A percentile compares a stretch with the other conserved stretches of the same genome.
Evolutionary conservation across 116 monocot genomes (phyloP).

Genomic region (Dioscorea cayenensis): DNA sequence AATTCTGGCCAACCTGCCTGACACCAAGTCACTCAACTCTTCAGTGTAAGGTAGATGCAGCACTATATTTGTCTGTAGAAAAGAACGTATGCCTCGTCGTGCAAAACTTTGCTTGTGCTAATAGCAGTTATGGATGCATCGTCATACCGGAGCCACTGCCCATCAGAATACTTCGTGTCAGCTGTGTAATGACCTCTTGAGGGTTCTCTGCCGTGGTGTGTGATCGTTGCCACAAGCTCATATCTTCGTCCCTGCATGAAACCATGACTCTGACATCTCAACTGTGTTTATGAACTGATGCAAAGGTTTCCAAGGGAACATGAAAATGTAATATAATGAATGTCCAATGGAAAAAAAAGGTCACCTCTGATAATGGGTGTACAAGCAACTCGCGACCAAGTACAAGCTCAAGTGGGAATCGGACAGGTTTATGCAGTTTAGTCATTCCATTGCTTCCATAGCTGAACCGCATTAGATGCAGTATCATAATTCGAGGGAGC

Average conservation of each 20-base stretch:
- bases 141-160: slow-evolving; percentile 38
- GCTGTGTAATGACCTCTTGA: slow-evolving; percentile 43
- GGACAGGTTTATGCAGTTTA: slow-evolving; percentile 79
- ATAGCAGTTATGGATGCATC: slow-evolving; percentile 27
- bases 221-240: slow-evolving; percentile 45
- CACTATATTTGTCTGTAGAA: slow-evolving; percentile 37
- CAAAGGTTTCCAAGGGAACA: too few relatives aligned
- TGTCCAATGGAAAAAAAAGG: neutral
- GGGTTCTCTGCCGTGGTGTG: slow-evolving; percentile 43
- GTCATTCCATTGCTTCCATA: slow-evolving; percentile 80
- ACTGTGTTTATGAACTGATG: too few relatives aligned
- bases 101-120: slow-evolving; percentile 20
- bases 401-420: slow-evolving; percentile 68
- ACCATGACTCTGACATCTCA: neutral
- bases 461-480: slow-evolving; percentile 96
- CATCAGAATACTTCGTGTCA: slow-evolving; percentile 28
- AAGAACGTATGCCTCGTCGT: slow-evolving; percentile 41
- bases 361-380: slow-evolving; percentile 66
- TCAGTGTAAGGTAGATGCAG: too few relatives aligned
- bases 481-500: slow-evolving; percentile 76
- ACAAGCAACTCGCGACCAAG: slow-evolving; percentile 76
- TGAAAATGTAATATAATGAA: too few relatives aligned
- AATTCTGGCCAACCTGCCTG: too few relatives aligned
- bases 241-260: slow-evolving; percentile 32
- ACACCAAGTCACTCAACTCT: too few relatives aligned